A percentile compares a stretch with the other conserved stretches of the same genome.
phyloP scores from a whole-genome alignment of 2,329 filamentous ascomycete species.

The Drechslerella stenobrocha region DNA sequence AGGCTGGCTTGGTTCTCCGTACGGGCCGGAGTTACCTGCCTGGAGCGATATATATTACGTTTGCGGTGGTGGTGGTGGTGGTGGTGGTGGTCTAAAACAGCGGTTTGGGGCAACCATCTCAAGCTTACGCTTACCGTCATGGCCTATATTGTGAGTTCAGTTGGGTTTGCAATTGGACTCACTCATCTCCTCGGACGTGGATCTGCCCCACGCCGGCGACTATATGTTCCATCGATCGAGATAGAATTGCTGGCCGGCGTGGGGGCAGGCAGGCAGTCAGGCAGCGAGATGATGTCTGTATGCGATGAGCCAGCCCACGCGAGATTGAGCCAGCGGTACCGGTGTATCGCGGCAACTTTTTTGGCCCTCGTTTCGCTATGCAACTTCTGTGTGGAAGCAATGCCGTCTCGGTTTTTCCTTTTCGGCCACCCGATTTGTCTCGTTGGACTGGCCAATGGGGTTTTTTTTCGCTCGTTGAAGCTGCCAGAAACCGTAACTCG shows the following conservation, averaged over 20 bases:
- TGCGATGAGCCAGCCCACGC: constrained; percentile 46
- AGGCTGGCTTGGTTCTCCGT: constrained; percentile 15
- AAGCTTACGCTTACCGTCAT: too few relatives aligned
- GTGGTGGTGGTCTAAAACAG: constrained; percentile 44
- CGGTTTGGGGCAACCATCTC: too few relatives aligned
- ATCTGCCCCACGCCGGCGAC: constrained; percentile 3
- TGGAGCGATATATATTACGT: neutral
- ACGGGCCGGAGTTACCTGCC: constrained; percentile 2
- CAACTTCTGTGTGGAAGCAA: constrained; percentile 1
- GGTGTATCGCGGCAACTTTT: constrained; percentile 40
- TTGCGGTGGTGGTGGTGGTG: constrained; percentile 7
- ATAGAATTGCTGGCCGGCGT: neutral
- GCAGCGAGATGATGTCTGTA: constrained; percentile 39
- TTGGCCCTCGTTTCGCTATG: neutral
- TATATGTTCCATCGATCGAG: neutral
- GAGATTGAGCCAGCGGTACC: constrained; percentile 36
- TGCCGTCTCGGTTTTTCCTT: constrained; percentile 11
- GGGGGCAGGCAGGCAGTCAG: constrained; percentile 6
- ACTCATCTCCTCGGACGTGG: neutral
- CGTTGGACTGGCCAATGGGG: constrained; percentile 2
- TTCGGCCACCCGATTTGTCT: neutral
- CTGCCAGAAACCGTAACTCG: constrained; percentile 44
- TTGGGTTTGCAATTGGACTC: neutral
- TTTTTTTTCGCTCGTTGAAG: constrained; percentile 27
- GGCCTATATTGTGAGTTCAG: too few relatives aligned